phyloP scores from a whole-genome alignment of 805 yeast species.

The Candida chilensis region DNA sequence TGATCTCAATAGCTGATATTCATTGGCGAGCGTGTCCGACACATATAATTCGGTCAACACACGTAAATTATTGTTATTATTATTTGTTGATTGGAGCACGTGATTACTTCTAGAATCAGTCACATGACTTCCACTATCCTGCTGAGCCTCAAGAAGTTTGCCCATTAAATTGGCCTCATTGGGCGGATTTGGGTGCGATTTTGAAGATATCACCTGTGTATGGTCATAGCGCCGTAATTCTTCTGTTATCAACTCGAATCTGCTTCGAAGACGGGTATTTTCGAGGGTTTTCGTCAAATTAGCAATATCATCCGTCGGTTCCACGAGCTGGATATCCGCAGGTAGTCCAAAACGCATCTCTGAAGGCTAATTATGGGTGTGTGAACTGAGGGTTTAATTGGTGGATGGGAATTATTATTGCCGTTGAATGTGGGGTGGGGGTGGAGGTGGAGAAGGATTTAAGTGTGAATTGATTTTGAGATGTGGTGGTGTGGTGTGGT shows the following conservation, averaged over 20 bases:
- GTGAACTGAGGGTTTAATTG: too few relatives aligned
- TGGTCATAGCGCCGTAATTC: conserved; percentile 1
- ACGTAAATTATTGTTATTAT: not conserved
- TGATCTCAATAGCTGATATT: not conserved
- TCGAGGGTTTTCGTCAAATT: conserved; percentile 2
- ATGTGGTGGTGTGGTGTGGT: too few relatives aligned
- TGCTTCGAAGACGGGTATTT: conserved; percentile 7
- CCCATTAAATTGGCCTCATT: not conserved
- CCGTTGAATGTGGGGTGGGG: too few relatives aligned
- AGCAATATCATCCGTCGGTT: conserved; percentile 2
- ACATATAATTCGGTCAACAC: not conserved
- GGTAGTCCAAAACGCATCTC: conserved; percentile 20
- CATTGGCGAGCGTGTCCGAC: not conserved
- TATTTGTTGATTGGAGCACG: too few relatives aligned
- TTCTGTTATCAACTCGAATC: conserved; percentile 8
- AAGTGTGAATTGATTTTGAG: too few relatives aligned
- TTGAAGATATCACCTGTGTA: not conserved
- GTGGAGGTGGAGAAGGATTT: too few relatives aligned
- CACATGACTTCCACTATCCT: not conserved
- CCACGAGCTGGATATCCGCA: conserved; percentile 10
- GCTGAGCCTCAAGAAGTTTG: not conserved
- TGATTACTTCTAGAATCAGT: not conserved
- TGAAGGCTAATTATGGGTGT: not conserved
- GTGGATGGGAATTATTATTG: too few relatives aligned
- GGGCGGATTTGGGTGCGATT: not conserved